Base-by-base conservation (phyloP, 2,329 filamentous ascomycete species). In the Botryotinia calthae region DNA sequence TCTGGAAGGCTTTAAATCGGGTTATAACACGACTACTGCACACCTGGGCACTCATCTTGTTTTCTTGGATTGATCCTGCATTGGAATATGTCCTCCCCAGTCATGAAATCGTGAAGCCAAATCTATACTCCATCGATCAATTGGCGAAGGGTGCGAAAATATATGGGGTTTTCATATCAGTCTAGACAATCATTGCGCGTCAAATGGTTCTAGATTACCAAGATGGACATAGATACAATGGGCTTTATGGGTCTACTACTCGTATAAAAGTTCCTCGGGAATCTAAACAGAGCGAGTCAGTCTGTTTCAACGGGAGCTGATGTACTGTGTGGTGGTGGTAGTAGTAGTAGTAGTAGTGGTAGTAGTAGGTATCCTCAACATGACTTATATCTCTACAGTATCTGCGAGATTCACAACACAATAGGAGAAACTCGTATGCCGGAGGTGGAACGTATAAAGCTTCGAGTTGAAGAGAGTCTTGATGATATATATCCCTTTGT, bases 191-290 rank as follows among this genome's bases (percentile, higher is more conserved):
- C 31, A 31, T 64, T 46, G 61, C 61, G 61, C 40, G 61, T 64
- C 61, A 46, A 64, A 40, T 42, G n/a, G 61, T 64, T 64, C 61
- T 64, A 46, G 61, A 64, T 44, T n/a, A 31, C 18, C 40, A 64
- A 31, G 61, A 64, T 46, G 18, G 31, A 46, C 61, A 46, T 28
- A 31, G 61, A 31, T 42, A 46, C 5, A 46, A 64, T 31, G 16
- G 42, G 40, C n/a, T 22, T 64, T 64, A 46, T 64, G 61, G 61
- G 61, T 46, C 61, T 42, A 12, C 14, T n/a, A 22, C 40, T 64
- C 40, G 61, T 44, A 44, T 63, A 62, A n/a, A n/a, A 28, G 37
- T 42, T 62, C 59, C 59, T 63, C 40, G 28, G 61, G 61, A 22
- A 63, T 44, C 37, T 31, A 62, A 28, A n/a, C n/a, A n/a, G 48